Evolutionary conservation across 2,329 filamentous ascomycete genomes (phyloP), one percentile per base, ranked within the genome.

Genomic region (Sclerotinia subarctica): DNA sequence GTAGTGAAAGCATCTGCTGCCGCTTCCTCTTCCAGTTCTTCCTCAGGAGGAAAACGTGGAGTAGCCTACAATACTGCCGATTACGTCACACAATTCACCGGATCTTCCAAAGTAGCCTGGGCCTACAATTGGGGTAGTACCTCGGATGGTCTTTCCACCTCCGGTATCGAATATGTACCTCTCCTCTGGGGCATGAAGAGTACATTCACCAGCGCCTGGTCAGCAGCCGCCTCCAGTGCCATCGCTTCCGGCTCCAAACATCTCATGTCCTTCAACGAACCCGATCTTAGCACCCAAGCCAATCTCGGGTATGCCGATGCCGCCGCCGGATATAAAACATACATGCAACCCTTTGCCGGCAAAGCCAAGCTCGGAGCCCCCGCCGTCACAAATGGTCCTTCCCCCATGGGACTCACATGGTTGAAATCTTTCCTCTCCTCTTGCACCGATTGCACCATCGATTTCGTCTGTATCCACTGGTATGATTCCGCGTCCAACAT

Each of bases 231-330:
- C 57, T 76, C 82, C 65, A 76, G 78, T 21, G 85, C 86, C 70
- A 83, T 90, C 70, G 73, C 77, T 63, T 76, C 77, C 17, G 89
- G 88, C 67, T 79, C 84, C 72, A 84, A 81, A 70, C 81, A 83
- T 73, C 78, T 91, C 67, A 83, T 91, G 75, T 83, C 83, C 77
- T 91, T 90, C 85, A 92, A 92, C 83, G 89, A 92, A 82, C 87
- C 87, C 57, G 90, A 92, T 78, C 83, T 84, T 70, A 72, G 73
- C 17, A 76, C 76, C n/a, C 88, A 91, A 79, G 80, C 86, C 73
- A 85, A 88, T 81, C 66, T 77, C 38, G 57, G 44, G 1, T 47
- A 70, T n/a, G 67, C 72, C 44, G 74, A 74, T 5, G 82, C 82
- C 13, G 81, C 79, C 2, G 65, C 73, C 6, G 79, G 76, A 7